phyloP scores from a whole-genome alignment of 176 grass and related monocot species.

The Phyllostachys edulis region DNA sequence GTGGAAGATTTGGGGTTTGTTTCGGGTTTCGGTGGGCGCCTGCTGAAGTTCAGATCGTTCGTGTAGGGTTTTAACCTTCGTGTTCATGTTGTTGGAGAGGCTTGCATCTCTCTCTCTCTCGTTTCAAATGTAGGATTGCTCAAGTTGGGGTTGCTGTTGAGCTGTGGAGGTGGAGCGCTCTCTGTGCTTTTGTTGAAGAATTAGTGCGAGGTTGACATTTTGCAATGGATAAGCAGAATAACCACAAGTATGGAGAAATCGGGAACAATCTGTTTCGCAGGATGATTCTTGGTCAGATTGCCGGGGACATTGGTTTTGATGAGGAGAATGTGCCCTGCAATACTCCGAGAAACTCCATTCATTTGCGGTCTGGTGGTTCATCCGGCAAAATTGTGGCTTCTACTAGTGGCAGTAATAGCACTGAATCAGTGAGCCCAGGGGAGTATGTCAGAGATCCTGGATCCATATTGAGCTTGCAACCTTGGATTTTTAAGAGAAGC shows the following conservation, averaged over 20 bases:
- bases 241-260: slow-evolving; percentile 36
- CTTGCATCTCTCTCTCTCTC: not conserved
- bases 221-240: slow-evolving; percentile 55
- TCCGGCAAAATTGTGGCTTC: slow-evolving; percentile 23
- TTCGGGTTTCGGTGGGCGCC: not conserved
- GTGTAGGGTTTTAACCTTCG: not conserved
- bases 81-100: not conserved
- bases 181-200: slow-evolving; percentile 8
- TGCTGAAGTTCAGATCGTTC: not conserved
- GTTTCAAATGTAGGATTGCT: slow-evolving; percentile 27
- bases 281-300: slow-evolving; percentile 47
- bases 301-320: slow-evolving; percentile 25
- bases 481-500: slow-evolving; percentile 86
- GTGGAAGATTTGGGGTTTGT: not conserved
- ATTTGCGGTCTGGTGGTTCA: slow-evolving; percentile 17
- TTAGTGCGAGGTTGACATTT: slow-evolving; percentile 17
- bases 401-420: slow-evolving; percentile 18
- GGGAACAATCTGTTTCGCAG: slow-evolving; percentile 39
- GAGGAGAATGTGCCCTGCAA: slow-evolving; percentile 65
- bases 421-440: slow-evolving; percentile 27
- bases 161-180: slow-evolving; percentile 17
- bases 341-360: slow-evolving; percentile 40
- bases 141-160: slow-evolving; percentile 1
- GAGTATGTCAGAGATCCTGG: slow-evolving; percentile 69
- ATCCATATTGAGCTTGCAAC: slow-evolving; percentile 89